These are phyloP conservation scores for Scenedesmus sp. DNA, from an alignment of 163 green algal species.

Conservation along the genomic window DNA sequence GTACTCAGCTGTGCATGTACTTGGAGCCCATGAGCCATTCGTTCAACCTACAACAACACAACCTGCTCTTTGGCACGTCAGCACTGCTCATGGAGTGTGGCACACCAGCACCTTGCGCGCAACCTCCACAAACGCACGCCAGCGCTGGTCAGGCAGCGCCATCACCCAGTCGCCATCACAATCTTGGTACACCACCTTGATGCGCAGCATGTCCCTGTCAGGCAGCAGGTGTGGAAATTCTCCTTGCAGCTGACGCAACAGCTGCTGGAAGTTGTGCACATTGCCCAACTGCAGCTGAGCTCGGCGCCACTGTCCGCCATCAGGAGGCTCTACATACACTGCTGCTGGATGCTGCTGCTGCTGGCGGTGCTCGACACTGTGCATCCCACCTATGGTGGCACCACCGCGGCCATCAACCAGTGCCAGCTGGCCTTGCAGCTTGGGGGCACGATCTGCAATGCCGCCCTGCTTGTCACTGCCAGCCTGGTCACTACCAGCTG, in stretches of 20 bases:
- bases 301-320: background rate
- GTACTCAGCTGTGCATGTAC: too few species aligned
- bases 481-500: background rate
- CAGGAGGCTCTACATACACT: conserved; percentile 32
- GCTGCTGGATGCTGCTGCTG: conserved; percentile 16
- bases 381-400: background rate
- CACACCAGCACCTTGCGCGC: conserved; percentile 44
- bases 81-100: background rate
- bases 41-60: too few species aligned
- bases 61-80: too few species aligned
- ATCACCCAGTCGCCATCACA: conserved; percentile 51
- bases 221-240: conserved; percentile 13
- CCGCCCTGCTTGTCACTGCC: background rate
- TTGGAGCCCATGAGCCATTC: too few species aligned
- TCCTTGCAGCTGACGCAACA: conserved; percentile 17
- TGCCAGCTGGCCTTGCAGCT: background rate
- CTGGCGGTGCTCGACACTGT: background rate
- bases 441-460: background rate
- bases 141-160: conserved; percentile 36
- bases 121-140: conserved; percentile 32
- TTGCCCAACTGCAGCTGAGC: conserved; percentile 5
- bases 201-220: background rate
- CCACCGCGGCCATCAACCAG: background rate
- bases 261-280: conserved; percentile 18
- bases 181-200: conserved; percentile 45